Evolutionary conservation across 2,329 filamentous ascomycete genomes (phyloP), one percentile per base, ranked within the genome.

Genomic region (Aspergillus quadricinctus): DNA sequence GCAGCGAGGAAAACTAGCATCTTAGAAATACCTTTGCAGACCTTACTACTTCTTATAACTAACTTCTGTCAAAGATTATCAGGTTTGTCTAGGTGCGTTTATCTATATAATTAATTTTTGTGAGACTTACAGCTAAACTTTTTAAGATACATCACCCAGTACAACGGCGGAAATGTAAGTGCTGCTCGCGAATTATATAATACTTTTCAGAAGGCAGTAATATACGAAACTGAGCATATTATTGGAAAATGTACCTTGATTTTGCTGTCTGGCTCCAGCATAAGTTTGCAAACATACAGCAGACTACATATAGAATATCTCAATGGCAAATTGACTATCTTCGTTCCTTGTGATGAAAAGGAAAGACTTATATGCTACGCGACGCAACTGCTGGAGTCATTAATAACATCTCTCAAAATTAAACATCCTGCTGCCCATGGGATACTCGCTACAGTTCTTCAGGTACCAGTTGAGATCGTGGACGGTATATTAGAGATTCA

Each of bases 281-380:
- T 11, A 25, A 31, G 21, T 14, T 19, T n/a, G 21, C 14, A 41
- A 41, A 27, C 25, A 17, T n/a, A 19, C 17, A 52, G 55, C 14
- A 53, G 41, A 19, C 21, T 51, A n/a, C 51, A 57, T 28, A 4
- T 54, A 14, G 37, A 43, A 28, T 29, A 46, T n/a, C 9, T 23
- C 0, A 37, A 51, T 4, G 48, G 41, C 1, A 31, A n/a, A 19
- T 48, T 57, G 21, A 37, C n/a, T 9, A 23, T 57, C 17, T 54
- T 48, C 25, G 52, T 57, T 21, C 55, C 55, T 10, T 2, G 21
- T 5, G 48, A 51, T 19, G 17, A 7, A 27, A 54, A 27, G 1
- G 28, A 57, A 27, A 49, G 52, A 51, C 21, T 23, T 4, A 51
- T 57, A 5, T 57, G 40, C 19, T 57, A 54, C 29, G 51, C 55